These are phyloP conservation scores for Kwoniella botswanensis DNA, from an alignment of 768 basidiomycete genomes.

Conservation along the genomic window DNA sequence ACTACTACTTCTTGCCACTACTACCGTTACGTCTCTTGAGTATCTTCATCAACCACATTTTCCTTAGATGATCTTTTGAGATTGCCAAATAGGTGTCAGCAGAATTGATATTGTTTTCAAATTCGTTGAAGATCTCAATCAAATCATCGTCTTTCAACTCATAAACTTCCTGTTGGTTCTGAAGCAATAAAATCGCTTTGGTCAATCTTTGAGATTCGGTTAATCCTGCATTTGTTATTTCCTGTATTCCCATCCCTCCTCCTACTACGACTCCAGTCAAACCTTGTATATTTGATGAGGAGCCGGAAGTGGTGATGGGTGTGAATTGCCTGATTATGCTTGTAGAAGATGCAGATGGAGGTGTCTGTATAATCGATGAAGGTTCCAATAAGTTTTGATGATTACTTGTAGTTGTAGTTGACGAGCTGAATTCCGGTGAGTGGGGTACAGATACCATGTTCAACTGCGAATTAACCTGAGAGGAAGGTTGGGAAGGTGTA, in stretches of 20 bases:
- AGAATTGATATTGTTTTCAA: conserved; percentile 36
- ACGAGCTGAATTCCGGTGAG: conserved; percentile 1
- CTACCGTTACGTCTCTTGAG: conserved; percentile 29
- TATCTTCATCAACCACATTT: conserved; percentile 35
- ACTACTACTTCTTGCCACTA: not conserved
- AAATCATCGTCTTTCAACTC: conserved; percentile 46
- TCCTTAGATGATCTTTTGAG: conserved; percentile 32
- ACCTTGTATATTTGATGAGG: not conserved
- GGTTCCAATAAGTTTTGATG: not conserved
- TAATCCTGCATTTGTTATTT: conserved; percentile 21
- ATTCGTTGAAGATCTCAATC: conserved; percentile 44
- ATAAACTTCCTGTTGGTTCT: conserved; percentile 20
- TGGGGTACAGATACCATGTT: conserved; percentile 8
- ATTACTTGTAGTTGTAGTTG: conserved; percentile 2
- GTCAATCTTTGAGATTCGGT: conserved; percentile 41
- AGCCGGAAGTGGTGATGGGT: not conserved
- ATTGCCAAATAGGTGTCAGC: conserved; percentile 48
- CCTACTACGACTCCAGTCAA: not conserved
- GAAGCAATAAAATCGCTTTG: conserved; percentile 40
- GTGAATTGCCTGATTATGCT: not conserved
- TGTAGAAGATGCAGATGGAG: not conserved
- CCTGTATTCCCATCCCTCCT: not conserved
- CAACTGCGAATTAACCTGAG: not conserved
- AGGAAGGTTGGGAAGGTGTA: not conserved
- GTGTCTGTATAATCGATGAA: not conserved